Evolutionary conservation across 2,329 filamentous ascomycete species (phyloP).

Genomic region (Biscogniauxia marginata): DNA sequence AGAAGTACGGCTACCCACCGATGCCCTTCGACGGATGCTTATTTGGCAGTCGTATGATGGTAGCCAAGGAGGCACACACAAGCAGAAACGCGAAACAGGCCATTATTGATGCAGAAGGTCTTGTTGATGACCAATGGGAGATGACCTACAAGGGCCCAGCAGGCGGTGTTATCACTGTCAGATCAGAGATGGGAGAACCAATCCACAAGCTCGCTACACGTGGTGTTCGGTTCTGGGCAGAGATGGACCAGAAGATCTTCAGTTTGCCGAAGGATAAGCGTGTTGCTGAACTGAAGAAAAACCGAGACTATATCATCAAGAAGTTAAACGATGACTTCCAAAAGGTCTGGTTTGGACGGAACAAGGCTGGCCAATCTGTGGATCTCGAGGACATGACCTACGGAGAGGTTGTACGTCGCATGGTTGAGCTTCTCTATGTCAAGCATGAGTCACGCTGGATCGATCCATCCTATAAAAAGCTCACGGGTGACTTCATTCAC

Average conservation of each 20-base stretch:
- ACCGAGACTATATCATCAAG: constrained; percentile 87
- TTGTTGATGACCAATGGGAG: constrained; percentile 84
- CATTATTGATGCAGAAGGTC: constrained; percentile 80
- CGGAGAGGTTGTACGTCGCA: constrained; percentile 77
- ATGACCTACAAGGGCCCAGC: constrained; percentile 88
- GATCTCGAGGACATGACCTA: constrained; percentile 98
- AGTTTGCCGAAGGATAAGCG: constrained; percentile 93
- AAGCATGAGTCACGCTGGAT: constrained; percentile 92
- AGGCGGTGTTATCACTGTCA: constrained; percentile 92
- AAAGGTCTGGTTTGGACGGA: constrained; percentile 93
- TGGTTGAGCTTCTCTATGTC: constrained; percentile 89
- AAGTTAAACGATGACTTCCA: constrained; percentile 96
- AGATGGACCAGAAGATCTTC: constrained; percentile 99
- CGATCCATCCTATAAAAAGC: constrained; percentile 74
- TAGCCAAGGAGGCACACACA: constrained; percentile 87
- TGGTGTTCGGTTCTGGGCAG: constrained; percentile 94
- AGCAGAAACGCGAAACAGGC: constrained; percentile 85
- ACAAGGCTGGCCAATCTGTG: constrained; percentile 74
- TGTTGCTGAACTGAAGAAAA: constrained; percentile 81
- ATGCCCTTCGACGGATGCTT: constrained; percentile 95
- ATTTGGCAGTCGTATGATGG: constrained; percentile 93
- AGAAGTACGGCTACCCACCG: constrained; percentile 78
- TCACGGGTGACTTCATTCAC: constrained; percentile 94
- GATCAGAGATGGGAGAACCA: constrained; percentile 98
- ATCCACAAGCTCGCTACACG: constrained; percentile 98